These are phyloP conservation scores for Clarkia xantiana DNA, from an alignment of 345 rosid species.

Conservation along the genomic window DNA sequence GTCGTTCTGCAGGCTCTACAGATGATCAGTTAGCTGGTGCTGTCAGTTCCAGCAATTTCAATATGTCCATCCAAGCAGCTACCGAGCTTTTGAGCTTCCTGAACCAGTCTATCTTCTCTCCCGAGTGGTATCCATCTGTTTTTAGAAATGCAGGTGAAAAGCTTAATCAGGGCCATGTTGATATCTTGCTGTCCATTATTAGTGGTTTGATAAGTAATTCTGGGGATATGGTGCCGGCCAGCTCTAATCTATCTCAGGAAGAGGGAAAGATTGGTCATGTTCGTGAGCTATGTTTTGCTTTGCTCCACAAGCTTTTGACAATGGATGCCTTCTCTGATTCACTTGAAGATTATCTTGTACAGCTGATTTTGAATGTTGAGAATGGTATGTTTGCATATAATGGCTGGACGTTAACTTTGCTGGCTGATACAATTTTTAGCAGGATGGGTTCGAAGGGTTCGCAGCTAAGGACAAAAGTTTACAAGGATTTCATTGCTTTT, in stretches of 20 bases:
- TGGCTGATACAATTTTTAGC: slow-evolving; percentile 56
- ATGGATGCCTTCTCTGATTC: slow-evolving; percentile 42
- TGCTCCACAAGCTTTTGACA: slow-evolving; percentile 54
- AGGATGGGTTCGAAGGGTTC: slow-evolving; percentile 49
- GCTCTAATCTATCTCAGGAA: slow-evolving; percentile 33
- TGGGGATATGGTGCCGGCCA: slow-evolving; percentile 39
- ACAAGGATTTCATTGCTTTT: slow-evolving; percentile 39
- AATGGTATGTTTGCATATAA: slow-evolving; percentile 45
- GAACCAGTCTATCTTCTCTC: slow-evolving; percentile 51
- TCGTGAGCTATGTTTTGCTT: slow-evolving; percentile 52
- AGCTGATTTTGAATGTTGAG: slow-evolving; percentile 57
- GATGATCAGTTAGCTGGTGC: slow-evolving; percentile 64
- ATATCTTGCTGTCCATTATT: slow-evolving; percentile 57
- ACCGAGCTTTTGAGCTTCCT: slow-evolving; percentile 60
- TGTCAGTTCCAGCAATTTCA: slow-evolving; percentile 36
- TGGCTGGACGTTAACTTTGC: slow-evolving; percentile 58
- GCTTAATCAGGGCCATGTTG: slow-evolving; percentile 50
- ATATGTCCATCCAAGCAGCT: slow-evolving; percentile 73
- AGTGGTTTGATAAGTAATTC: slow-evolving; percentile 24
- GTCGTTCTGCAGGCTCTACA: slow-evolving; percentile 53
- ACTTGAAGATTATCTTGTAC: slow-evolving; percentile 65
- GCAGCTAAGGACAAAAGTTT: slow-evolving; percentile 52
- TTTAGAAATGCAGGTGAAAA: slow-evolving; percentile 59
- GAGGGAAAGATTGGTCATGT: slow-evolving; percentile 37
- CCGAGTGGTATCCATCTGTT: slow-evolving; percentile 51